Base-by-base conservation (phyloP, 768 basidiomycete species). In the Termitomyces bulborhizus region DNA sequence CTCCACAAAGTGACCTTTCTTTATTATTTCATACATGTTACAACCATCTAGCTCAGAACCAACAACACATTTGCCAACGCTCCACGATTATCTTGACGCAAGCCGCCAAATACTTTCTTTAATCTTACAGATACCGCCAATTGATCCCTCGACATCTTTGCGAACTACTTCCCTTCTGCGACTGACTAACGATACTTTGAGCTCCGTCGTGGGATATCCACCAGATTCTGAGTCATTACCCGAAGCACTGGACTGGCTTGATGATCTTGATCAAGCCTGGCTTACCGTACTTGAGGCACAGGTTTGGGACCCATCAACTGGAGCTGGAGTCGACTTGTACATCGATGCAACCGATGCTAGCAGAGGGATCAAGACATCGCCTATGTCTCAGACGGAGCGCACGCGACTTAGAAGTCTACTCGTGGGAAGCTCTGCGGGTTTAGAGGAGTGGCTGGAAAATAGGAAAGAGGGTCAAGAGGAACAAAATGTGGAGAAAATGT, bases 201-300 rank as follows among this genome's bases (percentile, higher is more conserved):
- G 67, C 55, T 75, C 81, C 9, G 77, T 89, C 8, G 70, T 79
- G 4, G 86, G 87, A 5, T 92, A 92, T 63, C 67, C 71, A 3
- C 75, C 81, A 0, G 67, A 74, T 15, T 57, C 69, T 21, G 66
- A 71, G 6, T 68, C 72, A 13, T 68, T 92, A 1, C 75, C 70
- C 32, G 71, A 77, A 37, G 73, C 88, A 5, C 72, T 87, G 26
- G 82, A 85, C 57, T 87, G 83, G 73, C 70, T 91, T 26, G 81
- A 83, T 63, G 84, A 88, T 62, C 76, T 92, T 37, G 90, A 92
- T 67, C 76, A 82, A 49, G 86, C 82, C 0, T 92, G 90, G 90
- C 60, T 82, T 13, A 76, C 80, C 16, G 85, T 87, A 1, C 73
- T 92, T 29, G 77, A 77, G 39, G 70, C 72, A 5, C 84, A 88